Evolutionary conservation across 2,329 filamentous ascomycete species (phyloP), one percentile per base, ranked within the genome.

Genomic region (Kalmusia sp.): DNA sequence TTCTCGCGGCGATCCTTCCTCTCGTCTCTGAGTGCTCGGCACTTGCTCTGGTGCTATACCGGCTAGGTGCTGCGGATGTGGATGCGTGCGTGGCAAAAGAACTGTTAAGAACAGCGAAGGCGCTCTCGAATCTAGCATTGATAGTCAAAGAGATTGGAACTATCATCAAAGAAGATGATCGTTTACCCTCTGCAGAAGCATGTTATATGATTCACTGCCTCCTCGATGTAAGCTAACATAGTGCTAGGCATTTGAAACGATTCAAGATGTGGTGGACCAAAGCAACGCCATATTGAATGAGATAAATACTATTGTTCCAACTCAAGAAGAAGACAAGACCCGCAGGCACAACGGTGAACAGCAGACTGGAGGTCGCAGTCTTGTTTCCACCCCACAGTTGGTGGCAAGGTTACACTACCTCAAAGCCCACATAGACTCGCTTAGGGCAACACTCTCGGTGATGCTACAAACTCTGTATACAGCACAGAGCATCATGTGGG

Each of bases 61-160:
- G 62, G 38, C 53, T 70, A 30, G 68, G 65, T 53, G 60, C 65
- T 34, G 57, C 55, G 30, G 58, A 64, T 8, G 52, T 64, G 11
- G 52, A 56, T 49, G 61, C 63, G n/a, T n/a, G n/a, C n/a, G n/a
- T n/a, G 21, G 62, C 68, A 27, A 64, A 55, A 40, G 65, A 72
- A 43, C 51, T 70, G 27, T 57, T 66, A 44, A 59, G 52, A 24
- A 55, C 72, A n/a, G 71, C 73, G 11, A 70, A 61, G 47, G 58
- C 61, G n/a, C 66, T 75, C 49, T 74, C 68, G 54, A 64, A 65
- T 33, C 69, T 76, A 39, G 68, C 68, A 37, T 61, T 69, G 6
- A 70, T 68, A 27, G 46, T 76, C 52, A 75, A 76, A 56, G 72
- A 77, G 47, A 59, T 75, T 17, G 73, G 72, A 39, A 70, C 71